A percentile compares a stretch with the other conserved stretches of the same genome.
Evolutionary conservation across 1,139 yeast species (phyloP).

Genomic region (Taiozyma sp.): DNA sequence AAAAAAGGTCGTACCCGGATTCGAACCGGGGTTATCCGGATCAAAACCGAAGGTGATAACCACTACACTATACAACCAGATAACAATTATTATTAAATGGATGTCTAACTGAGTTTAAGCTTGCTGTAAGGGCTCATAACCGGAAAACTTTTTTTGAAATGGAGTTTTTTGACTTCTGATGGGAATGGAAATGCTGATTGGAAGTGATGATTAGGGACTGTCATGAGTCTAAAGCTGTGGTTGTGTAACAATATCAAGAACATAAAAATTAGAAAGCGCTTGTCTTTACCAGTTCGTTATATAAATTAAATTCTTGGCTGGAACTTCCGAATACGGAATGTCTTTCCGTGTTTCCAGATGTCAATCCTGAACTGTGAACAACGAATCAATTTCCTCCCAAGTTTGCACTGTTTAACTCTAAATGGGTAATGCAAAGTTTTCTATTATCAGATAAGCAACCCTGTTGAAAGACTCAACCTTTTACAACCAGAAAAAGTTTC

Average conservation of each 20-base stretch:
- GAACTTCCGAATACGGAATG: not conserved
- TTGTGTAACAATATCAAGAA: too few species aligned
- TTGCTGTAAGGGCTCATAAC: too few species aligned
- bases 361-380: not conserved
- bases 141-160: too few species aligned
- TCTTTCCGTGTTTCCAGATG: not conserved
- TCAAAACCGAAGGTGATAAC: slow-evolving; percentile 65
- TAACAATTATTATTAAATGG: not conserved
- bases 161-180: too few species aligned
- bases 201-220: too few species aligned
- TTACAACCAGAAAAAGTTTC: not conserved
- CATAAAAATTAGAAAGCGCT: too few species aligned
- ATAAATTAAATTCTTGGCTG: not conserved
- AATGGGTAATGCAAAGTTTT: not conserved
- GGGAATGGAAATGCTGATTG: too few species aligned
- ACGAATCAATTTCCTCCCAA: not conserved
- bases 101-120: not conserved
- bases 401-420: not conserved
- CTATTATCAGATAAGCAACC: not conserved
- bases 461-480: not conserved
- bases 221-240: too few species aligned
- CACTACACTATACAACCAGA: slow-evolving; percentile 54
- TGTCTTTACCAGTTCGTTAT: too few species aligned
- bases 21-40: slow-evolving; percentile 94
- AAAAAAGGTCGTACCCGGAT: slow-evolving; percentile 84